Evolutionary conservation across 352 stramenopile species (phyloP).

Genomic region (Globisporangium abappressorium): DNA sequence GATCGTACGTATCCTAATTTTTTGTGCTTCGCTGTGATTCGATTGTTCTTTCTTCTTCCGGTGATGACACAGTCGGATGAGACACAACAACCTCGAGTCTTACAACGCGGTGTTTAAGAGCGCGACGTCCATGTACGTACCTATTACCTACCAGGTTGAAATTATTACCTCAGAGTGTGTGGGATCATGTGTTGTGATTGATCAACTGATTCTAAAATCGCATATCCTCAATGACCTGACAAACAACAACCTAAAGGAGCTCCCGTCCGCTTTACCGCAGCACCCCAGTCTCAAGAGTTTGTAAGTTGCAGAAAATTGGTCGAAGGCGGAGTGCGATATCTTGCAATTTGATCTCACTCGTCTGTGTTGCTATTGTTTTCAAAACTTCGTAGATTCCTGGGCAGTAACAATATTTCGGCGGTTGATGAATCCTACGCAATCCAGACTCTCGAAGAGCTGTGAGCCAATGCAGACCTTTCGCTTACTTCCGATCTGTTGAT

Average conservation of each 20-base stretch:
- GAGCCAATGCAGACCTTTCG: too few species aligned
- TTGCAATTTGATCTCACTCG: too few species aligned
- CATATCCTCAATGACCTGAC: background rate
- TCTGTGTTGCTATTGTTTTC: too few species aligned
- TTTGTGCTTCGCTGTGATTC: too few species aligned
- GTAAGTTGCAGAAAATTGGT: background rate
- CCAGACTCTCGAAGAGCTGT: too few species aligned
- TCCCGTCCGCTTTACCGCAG: background rate
- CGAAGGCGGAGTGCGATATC: too few species aligned
- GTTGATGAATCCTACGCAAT: too few species aligned
- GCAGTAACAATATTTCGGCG: too few species aligned
- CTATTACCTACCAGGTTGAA: too few species aligned
- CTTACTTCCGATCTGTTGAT: too few species aligned
- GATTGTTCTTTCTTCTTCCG: background rate
- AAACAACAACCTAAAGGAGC: background rate
- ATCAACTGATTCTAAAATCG: background rate
- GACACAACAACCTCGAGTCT: constrained; percentile 5
- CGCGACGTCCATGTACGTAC: constrained; percentile 5
- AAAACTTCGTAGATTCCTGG: too few species aligned
- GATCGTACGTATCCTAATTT: too few species aligned
- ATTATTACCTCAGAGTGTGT: background rate
- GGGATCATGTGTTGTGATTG: background rate
- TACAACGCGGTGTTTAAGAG: constrained; percentile 10
- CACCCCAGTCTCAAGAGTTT: background rate
- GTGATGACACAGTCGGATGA: background rate